These are phyloP conservation scores for Starmerella kuoi DNA, from an alignment of 805 yeast genomes.

Conservation along the genomic window DNA sequence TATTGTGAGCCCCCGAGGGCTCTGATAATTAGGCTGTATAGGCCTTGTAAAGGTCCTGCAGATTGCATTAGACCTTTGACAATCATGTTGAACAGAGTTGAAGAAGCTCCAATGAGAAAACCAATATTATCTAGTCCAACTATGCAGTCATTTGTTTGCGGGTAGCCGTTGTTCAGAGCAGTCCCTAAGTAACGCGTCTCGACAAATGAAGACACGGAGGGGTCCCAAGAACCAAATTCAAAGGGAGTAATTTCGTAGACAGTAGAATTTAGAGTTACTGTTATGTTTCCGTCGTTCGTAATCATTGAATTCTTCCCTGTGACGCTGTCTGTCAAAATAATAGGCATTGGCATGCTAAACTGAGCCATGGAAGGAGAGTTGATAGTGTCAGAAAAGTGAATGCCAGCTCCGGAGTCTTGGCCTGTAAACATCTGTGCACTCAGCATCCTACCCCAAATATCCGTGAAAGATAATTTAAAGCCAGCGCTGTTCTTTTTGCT, in stretches of 20 bases:
- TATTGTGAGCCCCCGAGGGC: slow-evolving; percentile 22
- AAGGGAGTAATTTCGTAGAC: slow-evolving; percentile 41
- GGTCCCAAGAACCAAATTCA: slow-evolving; percentile 84
- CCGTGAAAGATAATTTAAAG: slow-evolving; percentile 54
- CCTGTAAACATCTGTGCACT: slow-evolving; percentile 59
- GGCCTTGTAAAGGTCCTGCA: slow-evolving; percentile 29
- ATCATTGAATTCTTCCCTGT: slow-evolving; percentile 26
- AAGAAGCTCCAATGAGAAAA: slow-evolving; percentile 69
- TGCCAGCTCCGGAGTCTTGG: slow-evolving; percentile 51
- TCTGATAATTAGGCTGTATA: slow-evolving; percentile 23
- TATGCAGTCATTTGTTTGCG: slow-evolving; percentile 40
- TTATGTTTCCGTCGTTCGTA: slow-evolving; percentile 12
- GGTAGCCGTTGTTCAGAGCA: slow-evolving; percentile 45
- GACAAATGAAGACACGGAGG: slow-evolving; percentile 50
- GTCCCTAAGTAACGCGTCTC: slow-evolving; percentile 64
- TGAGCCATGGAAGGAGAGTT: slow-evolving; percentile 48
- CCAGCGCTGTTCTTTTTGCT: slow-evolving; percentile 52
- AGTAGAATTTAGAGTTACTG: slow-evolving; percentile 57
- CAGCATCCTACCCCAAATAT: slow-evolving; percentile 70
- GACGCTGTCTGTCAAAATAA: slow-evolving; percentile 42
- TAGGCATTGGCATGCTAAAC: slow-evolving; percentile 59
- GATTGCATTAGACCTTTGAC: slow-evolving; percentile 35
- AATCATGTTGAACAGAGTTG: slow-evolving; percentile 63
- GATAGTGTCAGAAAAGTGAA: slow-evolving; percentile 46
- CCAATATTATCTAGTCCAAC: slow-evolving; percentile 73